Evolutionary conservation across 2,329 filamentous ascomycete genomes (phyloP), one percentile per base, ranked within the genome.

Genomic region (Chrysoporthe austroafricana): DNA sequence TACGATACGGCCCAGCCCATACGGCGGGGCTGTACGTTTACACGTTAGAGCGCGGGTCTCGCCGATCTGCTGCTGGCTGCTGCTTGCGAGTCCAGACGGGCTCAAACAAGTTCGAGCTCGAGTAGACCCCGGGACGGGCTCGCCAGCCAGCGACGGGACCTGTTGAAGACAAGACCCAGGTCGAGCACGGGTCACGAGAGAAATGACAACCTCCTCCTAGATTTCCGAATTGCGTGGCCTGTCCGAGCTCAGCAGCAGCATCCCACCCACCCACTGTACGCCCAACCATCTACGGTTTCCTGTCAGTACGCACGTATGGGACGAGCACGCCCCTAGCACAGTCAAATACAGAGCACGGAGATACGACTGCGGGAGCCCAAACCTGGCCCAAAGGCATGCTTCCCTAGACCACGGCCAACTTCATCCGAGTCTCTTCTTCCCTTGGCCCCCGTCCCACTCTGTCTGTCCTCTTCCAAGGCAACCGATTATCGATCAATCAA

Each of bases 141-240:
- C 46, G n/a, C 46, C 46, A 7, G 44, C 46, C n/a, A 18, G n/a
- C 21, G 21, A 18, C 21, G 13, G 48, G 16, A 50, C 18, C n/a
- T 21, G 46, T 50, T 9, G 48, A 52, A 26, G 26, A 54, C 48
- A 16, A 54, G 50, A 57, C 54, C 54, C 54, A 57, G 54, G 32
- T 57, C 34, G 34, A 39, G 54, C 54, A 39, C 54, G 34, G 54
- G 32, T 39, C 32, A 57, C 34, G 34, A 57, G 54, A 57, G 54
- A 57, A 57, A 57, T 57, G 54, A 39, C 54, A 34, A 57, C 34
- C 3, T n/a, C 18, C 32, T 57, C 54, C 54, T 57, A 57, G 54
- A 57, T 18, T 57, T 21, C 18, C 54, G 14, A 57, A 57, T 57
- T 57, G 54, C 54, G 54, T 18, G 54, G 54, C 54, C 54, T 39